Conservation (phyloP, 257 asterid species). For the Solanum verrucosum region DNA sequence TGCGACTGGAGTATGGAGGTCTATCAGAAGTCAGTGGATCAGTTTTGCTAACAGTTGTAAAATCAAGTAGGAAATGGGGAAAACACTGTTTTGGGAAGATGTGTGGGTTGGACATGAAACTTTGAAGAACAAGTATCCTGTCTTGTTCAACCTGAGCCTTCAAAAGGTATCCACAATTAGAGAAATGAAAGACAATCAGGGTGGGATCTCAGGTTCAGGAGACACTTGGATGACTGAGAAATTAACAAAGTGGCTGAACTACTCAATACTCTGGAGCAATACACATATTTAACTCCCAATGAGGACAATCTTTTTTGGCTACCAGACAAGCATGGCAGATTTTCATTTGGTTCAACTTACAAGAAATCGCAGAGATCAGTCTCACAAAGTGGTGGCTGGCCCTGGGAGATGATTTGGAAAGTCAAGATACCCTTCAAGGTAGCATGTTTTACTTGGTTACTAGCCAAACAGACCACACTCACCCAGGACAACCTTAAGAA, state of each 20-base stretch:
- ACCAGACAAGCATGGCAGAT: background rate
- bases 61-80: background rate
- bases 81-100: background rate
- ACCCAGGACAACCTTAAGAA: background rate
- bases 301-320: background rate
- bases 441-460: background rate
- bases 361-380: background rate
- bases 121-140: background rate
- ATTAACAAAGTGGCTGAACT: background rate
- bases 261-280: background rate
- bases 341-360: background rate
- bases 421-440: background rate
- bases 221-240: background rate
- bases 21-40: background rate
- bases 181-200: background rate
- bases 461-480: background rate
- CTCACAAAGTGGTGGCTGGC: background rate
- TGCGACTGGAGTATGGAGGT: background rate
- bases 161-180: background rate
- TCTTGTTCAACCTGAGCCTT: background rate
- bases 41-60: background rate
- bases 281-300: background rate
- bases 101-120: background rate
- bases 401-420: background rate
- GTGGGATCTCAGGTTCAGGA: background rate